Percentiles rank a stretch among this genome's conserved stretches.
Evolutionary conservation across 805 yeast species (phyloP).

Genomic region (Isabelozyma gotoi): DNA sequence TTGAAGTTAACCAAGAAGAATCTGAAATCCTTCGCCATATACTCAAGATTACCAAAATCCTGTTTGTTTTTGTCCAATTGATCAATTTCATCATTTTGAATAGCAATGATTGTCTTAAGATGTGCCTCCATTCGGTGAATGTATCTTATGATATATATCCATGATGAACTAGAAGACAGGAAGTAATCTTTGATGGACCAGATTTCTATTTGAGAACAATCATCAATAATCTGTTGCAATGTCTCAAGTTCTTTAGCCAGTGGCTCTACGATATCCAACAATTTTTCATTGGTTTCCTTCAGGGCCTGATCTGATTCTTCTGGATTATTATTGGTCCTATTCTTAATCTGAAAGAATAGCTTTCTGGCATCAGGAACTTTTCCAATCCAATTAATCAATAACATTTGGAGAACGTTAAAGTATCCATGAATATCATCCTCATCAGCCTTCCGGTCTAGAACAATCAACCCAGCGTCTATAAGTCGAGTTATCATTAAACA

Average conservation of each 20-base stretch:
- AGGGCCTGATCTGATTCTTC: not conserved
- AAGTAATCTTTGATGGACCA: not conserved
- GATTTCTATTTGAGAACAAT: not conserved
- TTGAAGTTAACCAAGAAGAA: slow-evolving; percentile 30
- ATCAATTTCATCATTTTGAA: slow-evolving; percentile 1
- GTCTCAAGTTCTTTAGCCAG: not conserved
- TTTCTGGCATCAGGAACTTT: slow-evolving; percentile 60
- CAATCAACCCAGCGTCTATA: slow-evolving; percentile 43
- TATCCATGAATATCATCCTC: slow-evolving; percentile 45
- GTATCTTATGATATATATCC: not conserved
- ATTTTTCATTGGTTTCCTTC: not conserved
- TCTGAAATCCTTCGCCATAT: slow-evolving; percentile 17
- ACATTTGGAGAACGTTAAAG: slow-evolving; percentile 56
- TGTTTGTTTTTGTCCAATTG: not conserved
- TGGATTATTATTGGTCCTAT: slow-evolving; percentile 8
- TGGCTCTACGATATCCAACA: not conserved
- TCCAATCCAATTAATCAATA: slow-evolving; percentile 66
- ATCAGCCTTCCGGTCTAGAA: slow-evolving; percentile 29
- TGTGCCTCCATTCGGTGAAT: slow-evolving; percentile 11
- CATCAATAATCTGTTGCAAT: not conserved
- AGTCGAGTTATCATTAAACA: slow-evolving; percentile 64
- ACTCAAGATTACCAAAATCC: slow-evolving; percentile 4
- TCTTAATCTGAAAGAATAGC: slow-evolving; percentile 43
- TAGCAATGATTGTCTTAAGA: slow-evolving; percentile 7
- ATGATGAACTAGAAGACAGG: not conserved